Conservation (phyloP, 768 basidiomycete genomes). For the Kwoniella shandongensis region DNA sequence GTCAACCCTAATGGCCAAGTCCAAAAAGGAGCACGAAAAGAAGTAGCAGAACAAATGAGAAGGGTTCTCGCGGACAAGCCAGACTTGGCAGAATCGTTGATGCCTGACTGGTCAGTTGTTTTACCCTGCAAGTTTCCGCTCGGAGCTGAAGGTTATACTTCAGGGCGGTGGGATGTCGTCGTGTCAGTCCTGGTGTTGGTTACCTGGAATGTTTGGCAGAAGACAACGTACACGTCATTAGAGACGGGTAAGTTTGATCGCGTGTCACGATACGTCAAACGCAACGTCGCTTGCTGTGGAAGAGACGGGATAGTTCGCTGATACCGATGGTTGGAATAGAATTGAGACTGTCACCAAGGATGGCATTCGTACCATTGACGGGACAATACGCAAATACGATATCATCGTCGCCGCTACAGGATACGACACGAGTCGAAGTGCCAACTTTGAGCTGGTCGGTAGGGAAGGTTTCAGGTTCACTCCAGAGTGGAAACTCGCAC, state of each 20-base stretch:
- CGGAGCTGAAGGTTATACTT: no score
- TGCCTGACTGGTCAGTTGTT: slow-evolving; percentile 1
- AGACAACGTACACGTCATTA: background rate
- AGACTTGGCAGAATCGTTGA: slow-evolving; percentile 3
- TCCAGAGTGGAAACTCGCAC: background rate
- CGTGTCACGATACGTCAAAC: no score
- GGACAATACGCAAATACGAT: background rate
- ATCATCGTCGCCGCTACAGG: background rate
- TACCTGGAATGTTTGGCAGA: slow-evolving; percentile 1
- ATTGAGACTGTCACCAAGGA: slow-evolving; percentile 2
- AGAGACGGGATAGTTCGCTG: no score
- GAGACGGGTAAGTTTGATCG: background rate
- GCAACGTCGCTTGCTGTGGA: no score
- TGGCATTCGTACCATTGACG: background rate
- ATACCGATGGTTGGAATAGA: background rate
- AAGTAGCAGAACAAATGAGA: slow-evolving; percentile 1
- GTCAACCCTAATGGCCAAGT: slow-evolving; percentile 1
- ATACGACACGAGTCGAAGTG: slow-evolving; percentile 1
- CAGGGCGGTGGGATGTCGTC: background rate
- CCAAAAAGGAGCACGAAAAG: background rate
- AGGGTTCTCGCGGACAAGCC: slow-evolving; percentile 1
- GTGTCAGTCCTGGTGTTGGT: slow-evolving; percentile 1
- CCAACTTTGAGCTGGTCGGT: slow-evolving; percentile 3
- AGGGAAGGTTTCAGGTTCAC: background rate
- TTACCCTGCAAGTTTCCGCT: no score